phyloP scores from a whole-genome alignment of 2,329 filamentous ascomycete species.

The Cryphonectria radicalis region DNA sequence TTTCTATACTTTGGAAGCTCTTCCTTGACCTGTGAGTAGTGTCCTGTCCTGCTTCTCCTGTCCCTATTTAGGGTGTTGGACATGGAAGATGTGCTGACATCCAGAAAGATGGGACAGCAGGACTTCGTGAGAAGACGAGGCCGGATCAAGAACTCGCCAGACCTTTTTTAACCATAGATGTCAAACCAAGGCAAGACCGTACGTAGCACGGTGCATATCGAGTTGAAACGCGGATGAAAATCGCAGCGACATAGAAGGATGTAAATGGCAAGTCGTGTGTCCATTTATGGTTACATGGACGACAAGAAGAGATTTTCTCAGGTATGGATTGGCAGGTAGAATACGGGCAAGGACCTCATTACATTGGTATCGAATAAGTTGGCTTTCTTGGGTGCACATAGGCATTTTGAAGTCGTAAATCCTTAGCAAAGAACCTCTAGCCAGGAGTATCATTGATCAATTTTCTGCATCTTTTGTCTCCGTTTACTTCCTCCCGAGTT shows the following conservation, averaged over 20 bases:
- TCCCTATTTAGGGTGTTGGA: background rate
- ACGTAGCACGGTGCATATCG: background rate
- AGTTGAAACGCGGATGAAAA: background rate
- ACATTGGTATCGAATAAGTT: too few relatives aligned
- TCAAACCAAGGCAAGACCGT: background rate
- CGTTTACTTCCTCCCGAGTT: background rate
- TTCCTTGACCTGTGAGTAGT: constrained; percentile 51
- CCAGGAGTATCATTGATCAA: background rate
- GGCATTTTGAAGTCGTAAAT: background rate
- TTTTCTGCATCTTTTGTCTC: background rate
- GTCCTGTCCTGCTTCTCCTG: too few relatives aligned
- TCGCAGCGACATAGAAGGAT: background rate
- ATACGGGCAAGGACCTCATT: too few relatives aligned
- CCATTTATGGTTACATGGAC: background rate
- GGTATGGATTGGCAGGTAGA: background rate
- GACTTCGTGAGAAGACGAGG: constrained; percentile 11
- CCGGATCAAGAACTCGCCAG: too few relatives aligned
- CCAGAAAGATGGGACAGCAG: constrained; percentile 19
- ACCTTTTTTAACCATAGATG: background rate
- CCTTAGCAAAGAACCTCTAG: background rate
- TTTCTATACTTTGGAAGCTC: constrained; percentile 54
- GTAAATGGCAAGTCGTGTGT: background rate
- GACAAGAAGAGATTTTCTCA: background rate
- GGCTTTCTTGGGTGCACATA: background rate
- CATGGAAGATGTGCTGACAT: background rate